Conservation (phyloP, 305 asterid genomes). For the Petunia hybrid region DNA sequence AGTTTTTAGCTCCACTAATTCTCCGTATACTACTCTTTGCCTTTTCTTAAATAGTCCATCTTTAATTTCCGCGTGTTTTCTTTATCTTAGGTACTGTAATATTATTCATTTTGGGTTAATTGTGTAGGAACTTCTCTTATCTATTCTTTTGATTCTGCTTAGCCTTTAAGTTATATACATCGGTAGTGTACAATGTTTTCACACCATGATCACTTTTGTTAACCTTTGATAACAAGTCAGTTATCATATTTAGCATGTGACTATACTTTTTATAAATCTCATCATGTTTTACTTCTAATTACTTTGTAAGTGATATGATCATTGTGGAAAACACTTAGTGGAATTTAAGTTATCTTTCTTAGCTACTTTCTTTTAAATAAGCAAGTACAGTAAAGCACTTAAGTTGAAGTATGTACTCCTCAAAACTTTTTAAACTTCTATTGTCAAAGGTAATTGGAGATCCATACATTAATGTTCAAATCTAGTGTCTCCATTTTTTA, state of each 20-base stretch:
- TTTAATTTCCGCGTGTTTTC: too few relatives aligned
- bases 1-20: constrained; percentile 6
- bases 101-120: background rate
- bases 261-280: too few relatives aligned
- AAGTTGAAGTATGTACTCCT: background rate
- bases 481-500: background rate
- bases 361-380: background rate
- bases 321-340: too few relatives aligned
- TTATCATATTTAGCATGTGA: background rate
- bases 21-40: background rate
- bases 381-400: background rate
- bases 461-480: background rate
- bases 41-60: background rate
- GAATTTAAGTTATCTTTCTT: too few relatives aligned
- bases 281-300: too few relatives aligned
- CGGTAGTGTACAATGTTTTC: background rate
- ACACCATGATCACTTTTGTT: background rate
- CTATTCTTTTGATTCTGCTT: background rate
- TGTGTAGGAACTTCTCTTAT: background rate
- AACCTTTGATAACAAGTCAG: background rate
- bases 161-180: background rate
- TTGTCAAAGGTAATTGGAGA: constrained; percentile 14
- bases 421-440: constrained; percentile 2
- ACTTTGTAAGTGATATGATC: too few relatives aligned
- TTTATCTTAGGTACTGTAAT: background rate